Conservation (phyloP, 2,329 filamentous ascomycete species). For the Aspergillus udagawae region DNA sequence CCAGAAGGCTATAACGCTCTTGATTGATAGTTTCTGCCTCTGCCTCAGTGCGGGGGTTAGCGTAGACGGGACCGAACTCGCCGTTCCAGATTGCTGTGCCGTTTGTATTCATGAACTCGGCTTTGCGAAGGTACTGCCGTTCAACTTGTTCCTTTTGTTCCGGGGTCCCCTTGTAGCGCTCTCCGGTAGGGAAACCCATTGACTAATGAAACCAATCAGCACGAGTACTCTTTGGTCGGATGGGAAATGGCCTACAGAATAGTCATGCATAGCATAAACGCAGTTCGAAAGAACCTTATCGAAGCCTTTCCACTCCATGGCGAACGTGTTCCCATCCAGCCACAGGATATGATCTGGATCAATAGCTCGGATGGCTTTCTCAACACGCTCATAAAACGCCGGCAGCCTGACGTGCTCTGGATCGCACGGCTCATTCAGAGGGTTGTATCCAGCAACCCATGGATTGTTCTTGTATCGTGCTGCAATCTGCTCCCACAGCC, state of each 20-base stretch:
- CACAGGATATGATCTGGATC: conserved; percentile 47
- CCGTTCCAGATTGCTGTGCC: conserved; percentile 50
- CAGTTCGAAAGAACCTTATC: conserved; percentile 41
- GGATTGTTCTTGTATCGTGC: conserved; percentile 43
- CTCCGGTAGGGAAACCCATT: conserved; percentile 43
- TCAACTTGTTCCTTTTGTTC: conserved; percentile 42
- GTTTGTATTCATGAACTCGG: conserved; percentile 44
- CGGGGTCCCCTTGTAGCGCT: conserved; percentile 38
- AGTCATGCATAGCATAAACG: conserved; percentile 46
- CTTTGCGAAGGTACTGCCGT: conserved; percentile 45
- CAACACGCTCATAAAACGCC: conserved; percentile 45
- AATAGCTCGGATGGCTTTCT: conserved; percentile 44
- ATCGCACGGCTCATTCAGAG: conserved; percentile 51
- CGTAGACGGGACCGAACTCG: conserved; percentile 49
- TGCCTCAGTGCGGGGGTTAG: conserved; percentile 20
- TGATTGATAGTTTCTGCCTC: conserved; percentile 40
- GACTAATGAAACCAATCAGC: conserved; percentile 11
- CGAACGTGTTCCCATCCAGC: conserved; percentile 45
- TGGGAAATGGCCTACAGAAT: conserved; percentile 24
- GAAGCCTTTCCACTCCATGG: conserved; percentile 45
- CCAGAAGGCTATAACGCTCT: conserved; percentile 45
- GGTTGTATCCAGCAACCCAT: conserved; percentile 52
- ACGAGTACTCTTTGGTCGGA: not conserved
- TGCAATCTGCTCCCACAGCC: conserved; percentile 49
- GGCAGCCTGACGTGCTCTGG: conserved; percentile 44